phyloP scores from a whole-genome alignment of 495 filamentous ascomycete genomes.

The Hypoxylon crocopeplum region DNA sequence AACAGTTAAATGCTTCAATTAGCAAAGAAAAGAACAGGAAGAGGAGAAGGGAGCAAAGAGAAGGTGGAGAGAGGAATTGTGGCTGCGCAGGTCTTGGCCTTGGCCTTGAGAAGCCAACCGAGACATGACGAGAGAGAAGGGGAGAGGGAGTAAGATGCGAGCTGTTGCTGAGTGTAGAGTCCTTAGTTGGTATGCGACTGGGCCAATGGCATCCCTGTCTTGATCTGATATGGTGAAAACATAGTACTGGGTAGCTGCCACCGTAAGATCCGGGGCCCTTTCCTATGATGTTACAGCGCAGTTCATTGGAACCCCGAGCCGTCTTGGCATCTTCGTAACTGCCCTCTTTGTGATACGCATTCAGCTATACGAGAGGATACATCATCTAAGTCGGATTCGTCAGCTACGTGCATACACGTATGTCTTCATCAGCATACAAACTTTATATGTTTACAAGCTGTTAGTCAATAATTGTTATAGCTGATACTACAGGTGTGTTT shows the following conservation, averaged over 20 bases:
- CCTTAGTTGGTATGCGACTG: neutral
- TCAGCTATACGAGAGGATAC: too few species aligned
- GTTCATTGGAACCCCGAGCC: constrained; percentile 12
- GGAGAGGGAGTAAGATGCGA: neutral
- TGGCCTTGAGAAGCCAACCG: neutral
- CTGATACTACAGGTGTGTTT: neutral
- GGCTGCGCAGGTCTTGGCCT: constrained; percentile 23
- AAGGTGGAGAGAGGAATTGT: constrained; percentile 8
- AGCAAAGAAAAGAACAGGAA: neutral
- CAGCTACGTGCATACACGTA: neutral
- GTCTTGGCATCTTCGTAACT: constrained; percentile 16
- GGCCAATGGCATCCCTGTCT: constrained; percentile 20
- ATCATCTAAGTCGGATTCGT: too few species aligned
- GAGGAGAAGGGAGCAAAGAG: neutral
- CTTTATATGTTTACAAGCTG: too few species aligned
- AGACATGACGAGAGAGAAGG: neutral
- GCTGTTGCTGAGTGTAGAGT: neutral
- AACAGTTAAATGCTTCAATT: constrained; percentile 26
- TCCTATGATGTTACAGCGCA: constrained; percentile 9
- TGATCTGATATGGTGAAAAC: constrained; percentile 5
- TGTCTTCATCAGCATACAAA: too few species aligned
- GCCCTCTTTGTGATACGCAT: neutral
- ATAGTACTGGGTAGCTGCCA: constrained; percentile 8
- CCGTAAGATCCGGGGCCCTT: constrained; percentile 11
- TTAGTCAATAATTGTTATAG: neutral